Evolutionary conservation across 78 protist species (phyloP).

Genomic region (Anaeramoeba ignava): DNA sequence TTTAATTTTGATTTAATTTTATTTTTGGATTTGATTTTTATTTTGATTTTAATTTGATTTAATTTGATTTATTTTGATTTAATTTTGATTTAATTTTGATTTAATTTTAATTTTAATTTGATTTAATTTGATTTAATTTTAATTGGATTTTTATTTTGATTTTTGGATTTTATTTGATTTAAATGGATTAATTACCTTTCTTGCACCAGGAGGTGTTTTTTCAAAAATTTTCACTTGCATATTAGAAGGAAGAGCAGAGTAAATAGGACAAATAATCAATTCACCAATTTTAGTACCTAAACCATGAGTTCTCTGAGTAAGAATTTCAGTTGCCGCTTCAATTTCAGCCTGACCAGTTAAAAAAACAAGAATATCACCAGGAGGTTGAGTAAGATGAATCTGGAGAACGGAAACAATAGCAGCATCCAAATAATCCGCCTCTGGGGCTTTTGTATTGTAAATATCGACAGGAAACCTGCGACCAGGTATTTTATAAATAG

Average conservation of each 20-base stretch:
- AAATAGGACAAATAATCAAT: not conserved
- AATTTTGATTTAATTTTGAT: no score
- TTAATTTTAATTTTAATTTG: no score
- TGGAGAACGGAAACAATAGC: slow-evolving; percentile 78
- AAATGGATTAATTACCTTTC: no score
- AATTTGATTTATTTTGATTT: no score
- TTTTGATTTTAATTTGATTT: no score
- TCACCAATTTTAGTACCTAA: not conserved
- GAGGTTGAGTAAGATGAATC: slow-evolving; percentile 67
- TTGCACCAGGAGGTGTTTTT: not conserved
- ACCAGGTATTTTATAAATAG: slow-evolving; percentile 67
- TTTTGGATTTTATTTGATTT: no score
- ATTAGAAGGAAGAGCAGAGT: no score
- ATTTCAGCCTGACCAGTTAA: slow-evolving; percentile 85
- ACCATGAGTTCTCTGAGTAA: not conserved
- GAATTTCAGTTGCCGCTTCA: slow-evolving; percentile 27
- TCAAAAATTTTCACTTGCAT: not conserved
- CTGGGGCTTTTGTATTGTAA: slow-evolving; percentile 81
- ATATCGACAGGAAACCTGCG: slow-evolving; percentile 84
- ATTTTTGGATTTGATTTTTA: no score
- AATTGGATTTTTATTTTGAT: no score
- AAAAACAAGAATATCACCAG: slow-evolving; percentile 93
- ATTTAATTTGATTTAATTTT: no score
- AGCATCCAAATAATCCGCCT: slow-evolving; percentile 89
- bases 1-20: no score